Conservation (phyloP, 345 rosid species). For the Corymbia maculata region DNA sequence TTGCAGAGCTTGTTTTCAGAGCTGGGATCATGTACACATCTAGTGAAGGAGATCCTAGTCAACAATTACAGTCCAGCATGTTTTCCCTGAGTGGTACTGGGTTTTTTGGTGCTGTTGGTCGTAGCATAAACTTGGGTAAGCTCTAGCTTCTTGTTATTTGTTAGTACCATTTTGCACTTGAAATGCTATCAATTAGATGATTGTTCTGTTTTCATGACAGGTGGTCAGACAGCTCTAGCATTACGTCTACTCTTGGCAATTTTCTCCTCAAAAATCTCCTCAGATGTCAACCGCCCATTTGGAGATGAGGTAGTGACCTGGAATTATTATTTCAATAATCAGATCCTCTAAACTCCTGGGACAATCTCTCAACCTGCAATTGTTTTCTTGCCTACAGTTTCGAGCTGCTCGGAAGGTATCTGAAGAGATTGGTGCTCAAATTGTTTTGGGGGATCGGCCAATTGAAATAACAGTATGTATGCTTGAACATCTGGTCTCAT, state of each 20-base stretch:
- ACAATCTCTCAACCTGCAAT: not conserved
- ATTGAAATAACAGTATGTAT: conserved; percentile 67
- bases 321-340: not conserved
- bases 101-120: conserved; percentile 75
- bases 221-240: conserved; percentile 86
- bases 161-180: not conserved
- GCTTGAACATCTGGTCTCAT: not conserved
- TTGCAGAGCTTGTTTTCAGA: conserved; percentile 64
- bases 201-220: conserved; percentile 14
- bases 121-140: conserved; percentile 78
- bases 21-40: conserved; percentile 91
- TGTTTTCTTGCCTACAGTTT: conserved; percentile 30
- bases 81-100: conserved; percentile 77
- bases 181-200: not conserved
- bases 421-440: conserved; percentile 84
- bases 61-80: conserved; percentile 35
- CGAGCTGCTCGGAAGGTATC: conserved; percentile 74
- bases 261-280: conserved; percentile 78
- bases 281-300: conserved; percentile 59
- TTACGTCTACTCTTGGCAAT: conserved; percentile 72
- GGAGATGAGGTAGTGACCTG: conserved; percentile 63
- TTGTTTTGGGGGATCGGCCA: conserved; percentile 84
- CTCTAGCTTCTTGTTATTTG: not conserved
- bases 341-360: not conserved
- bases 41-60: conserved; percentile 20